Conservation (phyloP, 306 rosid genomes). For the Lathyrus aphaca region DNA sequence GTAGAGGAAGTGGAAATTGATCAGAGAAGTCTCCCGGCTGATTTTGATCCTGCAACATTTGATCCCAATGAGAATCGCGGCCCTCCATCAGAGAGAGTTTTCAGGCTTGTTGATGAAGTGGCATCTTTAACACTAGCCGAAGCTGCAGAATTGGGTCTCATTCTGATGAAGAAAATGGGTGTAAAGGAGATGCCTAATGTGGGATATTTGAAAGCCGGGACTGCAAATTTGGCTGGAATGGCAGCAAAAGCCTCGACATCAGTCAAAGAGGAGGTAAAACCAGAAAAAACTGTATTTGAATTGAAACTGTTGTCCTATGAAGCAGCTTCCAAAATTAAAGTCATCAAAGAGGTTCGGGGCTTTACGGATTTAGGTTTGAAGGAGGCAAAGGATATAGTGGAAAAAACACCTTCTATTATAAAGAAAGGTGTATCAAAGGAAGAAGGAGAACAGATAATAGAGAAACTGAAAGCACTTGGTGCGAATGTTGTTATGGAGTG, state of each 20-base stretch:
- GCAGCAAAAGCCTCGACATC: constrained; percentile 51
- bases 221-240: constrained; percentile 72
- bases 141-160: constrained; percentile 70
- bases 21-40: constrained; percentile 89
- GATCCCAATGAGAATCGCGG: constrained; percentile 78
- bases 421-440: constrained; percentile 88
- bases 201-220: constrained; percentile 79
- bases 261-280: constrained; percentile 78
- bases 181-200: constrained; percentile 63
- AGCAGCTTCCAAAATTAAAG: constrained; percentile 78
- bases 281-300: constrained; percentile 79
- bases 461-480: constrained; percentile 87
- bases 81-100: constrained; percentile 80
- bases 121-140: constrained; percentile 73
- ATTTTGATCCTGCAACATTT: constrained; percentile 82
- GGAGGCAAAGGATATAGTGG: constrained; percentile 88
- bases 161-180: constrained; percentile 71
- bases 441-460: constrained; percentile 80
- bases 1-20: constrained; percentile 87
- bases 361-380: constrained; percentile 86
- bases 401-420: constrained; percentile 70
- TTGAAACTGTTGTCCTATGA: constrained; percentile 80
- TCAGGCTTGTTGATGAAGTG: constrained; percentile 82
- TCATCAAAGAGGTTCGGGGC: constrained; percentile 85
- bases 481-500: constrained; percentile 83